These are phyloP conservation scores for Boletus speciosus DNA, from an alignment of 768 basidiomycete genomes.

Conservation along the genomic window DNA sequence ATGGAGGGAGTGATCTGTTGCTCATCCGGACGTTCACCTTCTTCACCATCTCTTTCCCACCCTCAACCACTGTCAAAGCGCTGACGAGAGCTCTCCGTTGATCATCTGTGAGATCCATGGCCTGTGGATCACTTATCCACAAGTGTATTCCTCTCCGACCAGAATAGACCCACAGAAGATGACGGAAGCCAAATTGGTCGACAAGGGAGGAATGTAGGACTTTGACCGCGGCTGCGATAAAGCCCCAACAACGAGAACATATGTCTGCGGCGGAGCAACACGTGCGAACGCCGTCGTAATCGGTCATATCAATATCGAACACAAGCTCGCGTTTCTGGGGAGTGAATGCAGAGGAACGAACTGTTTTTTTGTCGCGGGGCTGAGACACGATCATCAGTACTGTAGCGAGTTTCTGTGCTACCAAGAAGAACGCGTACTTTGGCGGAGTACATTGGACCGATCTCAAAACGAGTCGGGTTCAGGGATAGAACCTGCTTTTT, in stretches of 20 bases:
- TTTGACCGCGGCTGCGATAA: conserved; percentile 88
- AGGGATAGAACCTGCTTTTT: conserved; percentile 83
- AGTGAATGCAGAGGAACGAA: conserved; percentile 62
- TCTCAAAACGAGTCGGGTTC: conserved; percentile 93
- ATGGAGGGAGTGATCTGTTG: conserved; percentile 60
- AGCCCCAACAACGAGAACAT: conserved; percentile 91
- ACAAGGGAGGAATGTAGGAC: conserved; percentile 77
- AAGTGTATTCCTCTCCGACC: conserved; percentile 97
- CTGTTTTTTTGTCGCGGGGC: conserved; percentile 88
- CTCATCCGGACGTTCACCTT: conserved; percentile 67
- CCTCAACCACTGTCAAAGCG: conserved; percentile 80
- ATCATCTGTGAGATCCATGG: conserved; percentile 88
- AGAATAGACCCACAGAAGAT: conserved; percentile 97
- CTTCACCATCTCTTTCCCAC: conserved; percentile 77
- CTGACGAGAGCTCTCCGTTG: conserved; percentile 83
- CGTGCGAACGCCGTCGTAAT: conserved; percentile 93
- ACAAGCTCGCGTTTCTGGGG: conserved; percentile 89
- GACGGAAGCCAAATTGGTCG: conserved; percentile 86
- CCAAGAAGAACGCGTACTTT: conserved; percentile 52
- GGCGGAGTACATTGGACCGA: conserved; percentile 89
- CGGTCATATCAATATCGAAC: conserved; percentile 99
- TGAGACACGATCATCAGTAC: conserved; percentile 29
- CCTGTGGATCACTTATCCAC: conserved; percentile 91
- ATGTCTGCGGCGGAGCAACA: conserved; percentile 92
- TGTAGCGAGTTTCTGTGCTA: not conserved